Evolutionary conservation across 2,329 filamentous ascomycete species (phyloP).

Genomic region (Fusarium albidum): DNA sequence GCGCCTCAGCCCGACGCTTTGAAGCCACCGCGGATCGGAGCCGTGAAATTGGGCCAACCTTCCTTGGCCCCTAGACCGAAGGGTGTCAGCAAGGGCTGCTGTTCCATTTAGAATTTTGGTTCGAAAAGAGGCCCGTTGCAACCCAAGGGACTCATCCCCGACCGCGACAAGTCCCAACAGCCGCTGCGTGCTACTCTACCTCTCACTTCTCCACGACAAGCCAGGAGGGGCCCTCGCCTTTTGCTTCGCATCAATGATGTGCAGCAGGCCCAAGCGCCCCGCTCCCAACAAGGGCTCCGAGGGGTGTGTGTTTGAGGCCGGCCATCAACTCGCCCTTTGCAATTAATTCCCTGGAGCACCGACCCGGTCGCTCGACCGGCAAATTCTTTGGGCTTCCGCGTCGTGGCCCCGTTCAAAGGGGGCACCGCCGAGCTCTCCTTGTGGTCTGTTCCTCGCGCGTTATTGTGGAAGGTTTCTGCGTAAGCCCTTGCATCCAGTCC

Average conservation of each 20-base stretch:
- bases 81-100: neutral
- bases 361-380: slow-evolving; percentile 13
- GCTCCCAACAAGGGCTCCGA: slow-evolving; percentile 17
- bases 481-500: slow-evolving; percentile 9
- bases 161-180: slow-evolving; percentile 8
- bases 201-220: slow-evolving; percentile 33
- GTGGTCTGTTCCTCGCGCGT: slow-evolving; percentile 15
- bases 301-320: slow-evolving; percentile 29
- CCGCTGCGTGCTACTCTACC: slow-evolving; percentile 17
- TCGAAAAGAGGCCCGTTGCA: neutral
- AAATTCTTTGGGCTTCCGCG: slow-evolving; percentile 13
- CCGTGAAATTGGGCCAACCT: slow-evolving; percentile 27
- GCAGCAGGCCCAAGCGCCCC: slow-evolving; percentile 39
- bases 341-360: slow-evolving; percentile 16
- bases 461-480: neutral
- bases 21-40: slow-evolving; percentile 20
- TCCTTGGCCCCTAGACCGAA: neutral
- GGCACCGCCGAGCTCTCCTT: slow-evolving; percentile 15
- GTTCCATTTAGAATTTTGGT: slow-evolving; percentile 10
- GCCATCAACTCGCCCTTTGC: slow-evolving; percentile 25
- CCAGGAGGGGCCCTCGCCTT: slow-evolving; percentile 27
- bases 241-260: slow-evolving; percentile 38
- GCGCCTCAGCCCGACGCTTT: slow-evolving; percentile 25
- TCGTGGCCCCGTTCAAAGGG: slow-evolving; percentile 17
- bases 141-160: slow-evolving; percentile 1